Conservation (phyloP, 768 basidiomycete genomes). For the Kwoniella newhampshirensis region DNA sequence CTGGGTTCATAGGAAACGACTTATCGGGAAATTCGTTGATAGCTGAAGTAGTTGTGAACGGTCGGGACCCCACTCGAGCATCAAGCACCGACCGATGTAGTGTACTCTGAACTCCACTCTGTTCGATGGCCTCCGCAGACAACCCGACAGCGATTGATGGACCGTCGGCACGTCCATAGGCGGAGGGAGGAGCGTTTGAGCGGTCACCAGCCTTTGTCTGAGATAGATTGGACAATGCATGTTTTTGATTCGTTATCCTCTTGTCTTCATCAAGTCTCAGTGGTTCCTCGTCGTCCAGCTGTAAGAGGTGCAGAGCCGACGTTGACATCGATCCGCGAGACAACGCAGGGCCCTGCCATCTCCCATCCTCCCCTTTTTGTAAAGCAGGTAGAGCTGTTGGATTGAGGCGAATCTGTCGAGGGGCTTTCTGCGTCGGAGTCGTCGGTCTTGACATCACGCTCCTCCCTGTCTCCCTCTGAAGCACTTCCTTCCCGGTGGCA, state of each 20-base stretch:
- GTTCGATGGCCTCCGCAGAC: too few relatives aligned
- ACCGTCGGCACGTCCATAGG: too few relatives aligned
- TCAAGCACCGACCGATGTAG: too few relatives aligned
- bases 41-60: too few relatives aligned
- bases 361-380: slow-evolving; percentile 39
- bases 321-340: slow-evolving; percentile 46
- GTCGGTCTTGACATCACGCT: not conserved
- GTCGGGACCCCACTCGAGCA: too few relatives aligned
- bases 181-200: not conserved
- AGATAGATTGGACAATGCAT: slow-evolving; percentile 20
- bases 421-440: slow-evolving; percentile 6
- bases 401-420: slow-evolving; percentile 24
- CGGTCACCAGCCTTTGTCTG: slow-evolving; percentile 5
- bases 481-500: not conserved
- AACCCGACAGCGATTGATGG: too few relatives aligned
- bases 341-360: slow-evolving; percentile 46
- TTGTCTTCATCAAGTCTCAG: slow-evolving; percentile 8
- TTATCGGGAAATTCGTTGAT: not conserved
- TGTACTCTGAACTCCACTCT: too few relatives aligned
- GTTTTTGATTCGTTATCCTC: slow-evolving; percentile 8
- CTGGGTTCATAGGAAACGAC: not conserved
- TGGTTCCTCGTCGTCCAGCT: slow-evolving; percentile 10
- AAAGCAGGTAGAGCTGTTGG: slow-evolving; percentile 30
- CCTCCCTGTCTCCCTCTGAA: slow-evolving; percentile 3
- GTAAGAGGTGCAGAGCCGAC: slow-evolving; percentile 24